These are phyloP conservation scores for Aureobasidium pullulans DNA, from an alignment of 2,329 filamentous ascomycete species.

Conservation along the genomic window DNA sequence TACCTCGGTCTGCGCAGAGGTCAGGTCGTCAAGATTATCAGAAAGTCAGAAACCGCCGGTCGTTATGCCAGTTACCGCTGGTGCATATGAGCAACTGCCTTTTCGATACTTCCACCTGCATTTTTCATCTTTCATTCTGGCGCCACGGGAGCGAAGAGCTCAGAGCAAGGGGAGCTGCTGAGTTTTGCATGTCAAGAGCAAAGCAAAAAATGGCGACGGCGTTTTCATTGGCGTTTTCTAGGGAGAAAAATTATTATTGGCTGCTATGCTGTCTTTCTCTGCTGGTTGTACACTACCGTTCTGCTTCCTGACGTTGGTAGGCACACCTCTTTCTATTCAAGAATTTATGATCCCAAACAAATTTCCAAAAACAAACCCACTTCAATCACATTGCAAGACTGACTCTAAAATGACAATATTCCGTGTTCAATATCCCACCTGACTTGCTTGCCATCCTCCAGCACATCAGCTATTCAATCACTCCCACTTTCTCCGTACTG, in stretches of 20 bases:
- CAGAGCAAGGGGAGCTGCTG: slow-evolving; percentile 1
- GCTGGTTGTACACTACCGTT: not conserved
- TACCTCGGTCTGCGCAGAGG: slow-evolving; percentile 86
- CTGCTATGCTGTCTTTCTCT: not conserved
- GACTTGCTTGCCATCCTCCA: no score
- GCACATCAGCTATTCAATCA: no score
- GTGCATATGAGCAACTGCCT: slow-evolving; percentile 35
- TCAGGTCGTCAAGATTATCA: slow-evolving; percentile 97
- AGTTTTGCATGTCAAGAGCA: not conserved
- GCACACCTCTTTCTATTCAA: not conserved
- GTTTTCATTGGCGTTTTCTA: not conserved
- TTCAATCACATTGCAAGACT: no score
- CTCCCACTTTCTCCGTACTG: no score
- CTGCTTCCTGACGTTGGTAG: not conserved
- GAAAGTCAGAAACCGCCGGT: slow-evolving; percentile 89
- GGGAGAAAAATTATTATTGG: not conserved
- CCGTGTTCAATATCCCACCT: no score
- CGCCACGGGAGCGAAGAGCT: not conserved
- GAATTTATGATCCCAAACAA: no score
- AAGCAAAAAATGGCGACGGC: not conserved
- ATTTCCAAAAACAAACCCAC: no score
- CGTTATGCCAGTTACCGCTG: slow-evolving; percentile 91
- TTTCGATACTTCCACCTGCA: not conserved
- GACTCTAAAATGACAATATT: no score
- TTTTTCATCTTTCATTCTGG: not conserved